Conservation (phyloP, 2,329 filamentous ascomycete species). For the Camptophora hylomeconis region DNA sequence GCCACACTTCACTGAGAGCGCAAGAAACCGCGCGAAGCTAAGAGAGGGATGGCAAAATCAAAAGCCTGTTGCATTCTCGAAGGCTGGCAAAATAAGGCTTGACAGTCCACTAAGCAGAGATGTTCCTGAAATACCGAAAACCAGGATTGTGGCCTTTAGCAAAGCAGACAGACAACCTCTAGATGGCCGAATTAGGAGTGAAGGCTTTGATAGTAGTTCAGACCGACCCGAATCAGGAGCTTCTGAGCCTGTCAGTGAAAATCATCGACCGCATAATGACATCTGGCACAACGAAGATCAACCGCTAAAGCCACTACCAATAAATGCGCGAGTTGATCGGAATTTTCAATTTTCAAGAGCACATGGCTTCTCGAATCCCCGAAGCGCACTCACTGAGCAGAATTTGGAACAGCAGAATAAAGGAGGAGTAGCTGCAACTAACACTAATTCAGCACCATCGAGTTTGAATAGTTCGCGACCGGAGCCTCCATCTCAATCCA, state of each 20-base stretch:
- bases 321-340: conserved; percentile 3
- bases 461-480: not conserved
- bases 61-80: conserved; percentile 23
- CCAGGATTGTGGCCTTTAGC: conserved; percentile 3
- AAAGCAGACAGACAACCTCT: conserved; percentile 4
- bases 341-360: conserved; percentile 1
- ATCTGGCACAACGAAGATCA: conserved; percentile 4
- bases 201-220: too few species aligned
- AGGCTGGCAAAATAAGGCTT: conserved; percentile 1
- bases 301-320: conserved; percentile 2
- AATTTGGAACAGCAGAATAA: not conserved
- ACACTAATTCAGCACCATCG: not conserved
- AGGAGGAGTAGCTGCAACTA: not conserved
- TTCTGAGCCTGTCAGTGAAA: not conserved
- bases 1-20: conserved; percentile 24
- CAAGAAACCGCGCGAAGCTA: conserved; percentile 23
- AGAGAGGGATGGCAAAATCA: conserved; percentile 24
- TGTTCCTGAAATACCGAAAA: conserved; percentile 1
- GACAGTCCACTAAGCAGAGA: too few species aligned
- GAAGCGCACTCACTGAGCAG: not conserved
- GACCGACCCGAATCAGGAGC: conserved; percentile 1
- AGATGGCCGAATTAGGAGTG: too few species aligned
- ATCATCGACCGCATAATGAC: conserved; percentile 1
- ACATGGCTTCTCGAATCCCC: conserved; percentile 4
- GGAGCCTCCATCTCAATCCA: too few species aligned